Evolutionary conservation across 2,329 filamentous ascomycete genomes (phyloP).

Genomic region (Colletotrichum godetiae): DNA sequence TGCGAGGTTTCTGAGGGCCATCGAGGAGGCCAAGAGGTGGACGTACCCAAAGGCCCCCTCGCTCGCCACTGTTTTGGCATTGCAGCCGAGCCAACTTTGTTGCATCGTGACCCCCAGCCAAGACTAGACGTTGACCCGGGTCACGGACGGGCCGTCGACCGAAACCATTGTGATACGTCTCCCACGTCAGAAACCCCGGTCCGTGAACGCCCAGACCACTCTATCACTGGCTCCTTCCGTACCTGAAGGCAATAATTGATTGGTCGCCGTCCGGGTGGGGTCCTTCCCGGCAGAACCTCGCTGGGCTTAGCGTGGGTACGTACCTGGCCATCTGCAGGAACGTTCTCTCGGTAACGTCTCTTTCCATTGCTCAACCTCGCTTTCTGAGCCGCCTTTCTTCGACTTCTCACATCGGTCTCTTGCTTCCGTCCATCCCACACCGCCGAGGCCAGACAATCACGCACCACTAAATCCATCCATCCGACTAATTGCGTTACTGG

Average conservation of each 20-base stretch:
- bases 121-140: slow-evolving; percentile 22
- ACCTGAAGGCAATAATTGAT: background rate
- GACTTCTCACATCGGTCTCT: slow-evolving; percentile 3
- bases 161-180: slow-evolving; percentile 37
- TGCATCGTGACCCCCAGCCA: slow-evolving; percentile 24
- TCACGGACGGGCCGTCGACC: slow-evolving; percentile 36
- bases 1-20: background rate
- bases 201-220: slow-evolving; percentile 20
- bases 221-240: slow-evolving; percentile 12
- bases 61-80: slow-evolving; percentile 32
- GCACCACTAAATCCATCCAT: slow-evolving; percentile 2
- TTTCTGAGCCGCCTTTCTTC: slow-evolving; percentile 12
- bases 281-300: background rate
- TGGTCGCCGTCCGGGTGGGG: background rate
- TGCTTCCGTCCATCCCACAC: slow-evolving; percentile 29
- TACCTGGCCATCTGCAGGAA: slow-evolving; percentile 18
- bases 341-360: slow-evolving; percentile 33
- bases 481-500: background rate
- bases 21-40: background rate
- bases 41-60: background rate
- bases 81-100: slow-evolving; percentile 31
- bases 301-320: slow-evolving; percentile 3
- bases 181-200: slow-evolving; percentile 34
- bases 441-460: slow-evolving; percentile 22
- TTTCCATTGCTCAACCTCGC: slow-evolving; percentile 21